Evolutionary conservation across 2,329 filamentous ascomycete species (phyloP), one percentile per base, ranked within the genome.

Genomic region (Reticulascus tulasneorum): DNA sequence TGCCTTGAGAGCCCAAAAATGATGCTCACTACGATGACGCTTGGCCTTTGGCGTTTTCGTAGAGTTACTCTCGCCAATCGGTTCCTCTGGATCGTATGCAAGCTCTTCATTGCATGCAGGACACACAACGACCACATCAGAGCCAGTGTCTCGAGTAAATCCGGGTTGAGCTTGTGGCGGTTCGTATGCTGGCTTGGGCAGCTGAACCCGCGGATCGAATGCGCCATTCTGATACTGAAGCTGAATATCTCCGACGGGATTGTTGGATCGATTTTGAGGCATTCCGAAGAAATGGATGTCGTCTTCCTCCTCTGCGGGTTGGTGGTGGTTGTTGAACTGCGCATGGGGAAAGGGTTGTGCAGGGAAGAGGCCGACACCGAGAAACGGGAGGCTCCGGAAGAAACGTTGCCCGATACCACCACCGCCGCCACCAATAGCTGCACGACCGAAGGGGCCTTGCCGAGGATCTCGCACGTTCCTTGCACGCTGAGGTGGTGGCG

Each of bases 1-100:
- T 33, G 75, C 75, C 61, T 90, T 95, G 23, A 93, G 73, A 1
- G 93, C 84, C 89, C 90, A 97, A 44, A 97, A 91, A 51, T 95
- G 85, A 54, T 86, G 82, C 60, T 94, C 89, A 16, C 71, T 73
- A 7, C 67, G 61, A 15, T 71, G 65, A 22, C 57, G 49, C 50
- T 73, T 79, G 30, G 64, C 63, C 24, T 64, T 71, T 13, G 64
- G 60, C 9, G 45, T 44, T 20, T 59, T 50, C 42, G 63, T 1
- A 59, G 55, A 6, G 54, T 52, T 15, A 45, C 44, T 34, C 18
- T 53, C 50, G 12, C 45, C 49, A 5, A 52, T 49, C 15, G 50
- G 48, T 24, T 66, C 62, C 2, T 65, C 55, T 0, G 79, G 79
- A 11, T 89, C 85, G 33, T 83, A 79, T 6, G 87, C 84, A 12